Percentiles rank a stretch among this genome's conserved stretches.
phyloP scores from a whole-genome alignment of 1,139 yeast genomes.

The Candida frijolesensis region DNA sequence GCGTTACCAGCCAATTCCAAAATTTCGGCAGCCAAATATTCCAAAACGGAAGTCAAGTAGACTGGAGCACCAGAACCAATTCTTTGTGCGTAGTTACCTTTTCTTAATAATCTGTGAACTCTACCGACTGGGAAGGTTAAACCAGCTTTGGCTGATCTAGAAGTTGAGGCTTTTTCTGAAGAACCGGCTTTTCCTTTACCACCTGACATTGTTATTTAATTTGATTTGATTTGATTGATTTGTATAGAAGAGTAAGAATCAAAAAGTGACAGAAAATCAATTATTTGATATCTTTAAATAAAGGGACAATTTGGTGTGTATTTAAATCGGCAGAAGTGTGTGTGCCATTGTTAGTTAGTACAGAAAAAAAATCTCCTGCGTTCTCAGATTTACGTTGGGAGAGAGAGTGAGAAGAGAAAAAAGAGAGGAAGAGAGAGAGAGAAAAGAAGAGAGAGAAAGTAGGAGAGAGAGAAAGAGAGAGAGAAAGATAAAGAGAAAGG shows the following conservation, averaged over 20 bases:
- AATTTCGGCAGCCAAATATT: constrained; percentile 95
- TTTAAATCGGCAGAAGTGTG: neutral
- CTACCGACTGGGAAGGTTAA: constrained; percentile 99
- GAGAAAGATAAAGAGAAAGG: neutral
- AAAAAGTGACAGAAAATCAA: neutral
- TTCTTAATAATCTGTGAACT: constrained; percentile 95
- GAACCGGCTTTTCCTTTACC: constrained; percentile 99
- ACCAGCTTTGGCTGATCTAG: constrained; percentile 98
- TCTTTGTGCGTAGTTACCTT: constrained; percentile 99
- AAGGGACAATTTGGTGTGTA: constrained; percentile 1
- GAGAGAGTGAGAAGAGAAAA: neutral
- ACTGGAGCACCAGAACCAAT: constrained; percentile 99
- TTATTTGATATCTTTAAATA: neutral
- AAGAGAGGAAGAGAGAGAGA: neutral
- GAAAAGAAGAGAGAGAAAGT: neutral
- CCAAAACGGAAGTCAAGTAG: constrained; percentile 93
- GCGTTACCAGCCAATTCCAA: constrained; percentile 99
- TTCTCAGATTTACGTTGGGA: constrained; percentile 4
- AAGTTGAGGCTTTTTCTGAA: constrained; percentile 90
- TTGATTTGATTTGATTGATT: neutral
- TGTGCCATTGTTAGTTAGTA: neutral
- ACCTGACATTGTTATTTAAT: constrained; percentile 71
- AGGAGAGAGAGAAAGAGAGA: neutral
- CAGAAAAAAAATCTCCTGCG: neutral
- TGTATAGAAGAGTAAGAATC: neutral